A percentile compares a stretch with the other conserved stretches of the same genome.
Conservation (phyloP, 1,284 basidiomycete genomes). For the Apiotrichum veenhuisii region DNA sequence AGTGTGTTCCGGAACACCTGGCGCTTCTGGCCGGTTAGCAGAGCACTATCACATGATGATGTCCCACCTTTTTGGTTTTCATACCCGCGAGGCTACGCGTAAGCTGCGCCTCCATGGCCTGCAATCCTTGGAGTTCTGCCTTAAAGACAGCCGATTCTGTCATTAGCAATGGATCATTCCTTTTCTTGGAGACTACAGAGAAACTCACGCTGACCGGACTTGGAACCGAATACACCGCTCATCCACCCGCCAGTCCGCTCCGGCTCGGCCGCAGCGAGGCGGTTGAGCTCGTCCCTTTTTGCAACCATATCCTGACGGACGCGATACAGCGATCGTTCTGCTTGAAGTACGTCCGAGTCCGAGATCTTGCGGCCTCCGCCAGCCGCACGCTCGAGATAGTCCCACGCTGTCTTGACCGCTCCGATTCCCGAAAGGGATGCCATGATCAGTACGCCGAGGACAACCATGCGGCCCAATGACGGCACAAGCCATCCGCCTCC, state of each 20-base stretch:
- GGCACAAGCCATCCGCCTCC: slow-evolving; percentile 45
- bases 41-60: no score
- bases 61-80: slow-evolving; percentile 37
- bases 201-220: slow-evolving; percentile 26
- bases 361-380: slow-evolving; percentile 23
- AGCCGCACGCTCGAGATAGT: slow-evolving; percentile 38
- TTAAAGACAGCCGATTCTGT: slow-evolving; percentile 24
- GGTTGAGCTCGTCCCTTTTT: slow-evolving; percentile 39
- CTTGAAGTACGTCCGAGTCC: slow-evolving; percentile 37
- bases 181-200: no score
- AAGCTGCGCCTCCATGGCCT: slow-evolving; percentile 44
- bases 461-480: slow-evolving; percentile 44
- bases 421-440: slow-evolving; percentile 47
- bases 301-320: slow-evolving; percentile 42
- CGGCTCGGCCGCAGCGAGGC: slow-evolving; percentile 12
- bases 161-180: background rate
- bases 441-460: slow-evolving; percentile 46
- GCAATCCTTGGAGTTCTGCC: slow-evolving; percentile 42
- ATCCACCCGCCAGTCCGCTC: slow-evolving; percentile 28
- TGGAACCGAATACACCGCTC: slow-evolving; percentile 39
- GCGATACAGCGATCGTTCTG: slow-evolving; percentile 46
- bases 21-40: slow-evolving; percentile 22
- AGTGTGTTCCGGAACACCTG: slow-evolving; percentile 45
- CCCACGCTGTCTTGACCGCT: slow-evolving; percentile 46
- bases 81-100: slow-evolving; percentile 37